Conservation (phyloP, 371 early-diverging fungal species). For the Parasitella parasitica region DNA sequence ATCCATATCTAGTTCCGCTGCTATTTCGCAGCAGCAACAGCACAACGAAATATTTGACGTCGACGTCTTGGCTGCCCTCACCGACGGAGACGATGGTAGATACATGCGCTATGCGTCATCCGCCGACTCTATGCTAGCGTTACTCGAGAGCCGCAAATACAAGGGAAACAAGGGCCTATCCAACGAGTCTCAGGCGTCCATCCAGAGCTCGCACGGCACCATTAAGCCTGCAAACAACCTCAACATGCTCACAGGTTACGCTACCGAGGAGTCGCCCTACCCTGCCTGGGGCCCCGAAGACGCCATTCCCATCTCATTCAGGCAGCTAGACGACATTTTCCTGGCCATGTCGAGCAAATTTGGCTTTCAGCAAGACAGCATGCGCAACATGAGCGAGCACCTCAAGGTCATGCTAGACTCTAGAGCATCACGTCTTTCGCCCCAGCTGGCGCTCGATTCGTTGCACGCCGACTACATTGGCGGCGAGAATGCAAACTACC, state of each 20-base stretch:
- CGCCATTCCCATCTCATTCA: conserved; percentile 8
- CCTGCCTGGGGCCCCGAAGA: conserved; percentile 71
- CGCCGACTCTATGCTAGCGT: conserved; percentile 72
- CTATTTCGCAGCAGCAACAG: neutral
- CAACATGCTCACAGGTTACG: conserved; percentile 4
- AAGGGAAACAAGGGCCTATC: conserved; percentile 26
- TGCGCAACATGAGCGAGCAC: conserved; percentile 75
- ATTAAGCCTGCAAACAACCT: neutral
- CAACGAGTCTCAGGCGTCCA: conserved; percentile 4
- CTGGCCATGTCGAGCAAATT: conserved; percentile 41
- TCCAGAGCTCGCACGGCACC: conserved; percentile 5
- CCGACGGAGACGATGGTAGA: conserved; percentile 66
- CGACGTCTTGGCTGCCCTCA: conserved; percentile 61
- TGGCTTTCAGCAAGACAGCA: conserved; percentile 83
- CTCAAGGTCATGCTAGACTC: conserved; percentile 85
- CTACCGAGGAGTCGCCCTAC: conserved; percentile 34
- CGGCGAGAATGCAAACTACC: conserved; percentile 83
- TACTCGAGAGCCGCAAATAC: conserved; percentile 70
- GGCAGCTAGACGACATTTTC: conserved; percentile 29
- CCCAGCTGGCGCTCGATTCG: conserved; percentile 72
- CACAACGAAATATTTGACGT: conserved; percentile 39
- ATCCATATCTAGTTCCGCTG: neutral
- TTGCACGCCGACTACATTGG: conserved; percentile 88
- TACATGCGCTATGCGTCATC: conserved; percentile 77
- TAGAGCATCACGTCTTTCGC: conserved; percentile 77